Evolutionary conservation across 2,329 filamentous ascomycete genomes (phyloP).

Genomic region (Penicillium palitans): DNA sequence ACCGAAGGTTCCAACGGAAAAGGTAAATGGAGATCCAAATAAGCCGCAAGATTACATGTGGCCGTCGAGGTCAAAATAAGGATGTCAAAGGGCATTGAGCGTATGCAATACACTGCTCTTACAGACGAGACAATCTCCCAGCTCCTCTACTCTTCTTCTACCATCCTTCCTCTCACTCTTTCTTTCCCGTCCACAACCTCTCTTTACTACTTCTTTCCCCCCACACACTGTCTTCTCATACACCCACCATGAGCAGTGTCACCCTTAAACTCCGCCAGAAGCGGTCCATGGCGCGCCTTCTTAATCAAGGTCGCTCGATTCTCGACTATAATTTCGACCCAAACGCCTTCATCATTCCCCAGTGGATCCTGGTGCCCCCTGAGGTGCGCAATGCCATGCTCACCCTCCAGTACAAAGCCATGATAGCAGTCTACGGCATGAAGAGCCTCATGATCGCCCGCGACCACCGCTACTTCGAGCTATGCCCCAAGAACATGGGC

Average conservation of each 20-base stretch:
- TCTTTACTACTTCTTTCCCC: background rate
- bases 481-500: conserved; percentile 25
- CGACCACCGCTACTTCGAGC: conserved; percentile 24
- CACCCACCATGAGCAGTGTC: background rate
- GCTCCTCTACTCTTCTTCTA: background rate
- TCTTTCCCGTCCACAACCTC: background rate
- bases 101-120: background rate
- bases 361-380: conserved; percentile 11
- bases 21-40: background rate
- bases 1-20: background rate
- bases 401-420: conserved; percentile 19
- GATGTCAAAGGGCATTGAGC: background rate
- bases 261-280: background rate
- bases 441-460: conserved; percentile 19
- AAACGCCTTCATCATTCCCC: conserved; percentile 17
- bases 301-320: conserved; percentile 5
- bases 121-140: background rate
- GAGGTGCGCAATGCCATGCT: conserved; percentile 12
- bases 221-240: background rate
- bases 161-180: background rate
- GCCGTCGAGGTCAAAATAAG: background rate
- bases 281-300: background rate
- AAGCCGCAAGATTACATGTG: background rate
- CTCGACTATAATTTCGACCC: conserved; percentile 18
- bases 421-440: conserved; percentile 14